A percentile compares a stretch with the other conserved stretches of the same genome.
These are phyloP conservation scores for Trichothecium roseum DNA, from an alignment of 2,329 filamentous ascomycete species.

Conservation along the genomic window DNA sequence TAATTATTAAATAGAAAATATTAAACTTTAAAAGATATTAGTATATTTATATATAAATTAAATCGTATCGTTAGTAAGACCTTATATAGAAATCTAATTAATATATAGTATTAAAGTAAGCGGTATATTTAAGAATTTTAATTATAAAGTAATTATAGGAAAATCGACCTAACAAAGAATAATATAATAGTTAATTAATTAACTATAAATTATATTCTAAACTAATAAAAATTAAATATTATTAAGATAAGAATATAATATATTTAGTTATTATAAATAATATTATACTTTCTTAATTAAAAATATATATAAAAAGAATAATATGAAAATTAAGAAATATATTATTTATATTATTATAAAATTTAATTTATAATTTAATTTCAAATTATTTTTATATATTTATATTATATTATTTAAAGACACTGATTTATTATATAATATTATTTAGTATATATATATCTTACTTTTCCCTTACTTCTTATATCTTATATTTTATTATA, in stretches of 20 bases:
- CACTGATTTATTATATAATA: conserved; percentile 2
- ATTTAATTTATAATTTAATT: conserved; percentile 1
- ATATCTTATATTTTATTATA: background rate
- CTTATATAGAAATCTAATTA: no score
- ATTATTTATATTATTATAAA: conserved; percentile 2
- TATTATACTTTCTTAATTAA: conserved; percentile 1
- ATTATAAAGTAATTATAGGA: background rate
- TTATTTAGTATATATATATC: background rate
- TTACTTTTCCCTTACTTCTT: conserved; percentile 1
- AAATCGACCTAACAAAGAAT: no score
- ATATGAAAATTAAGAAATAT: no score
- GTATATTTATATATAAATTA: background rate
- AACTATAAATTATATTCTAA: background rate
- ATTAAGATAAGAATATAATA: background rate
- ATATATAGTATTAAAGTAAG: no score
- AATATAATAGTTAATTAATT: no score
- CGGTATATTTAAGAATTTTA: background rate
- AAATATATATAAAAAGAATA: no score
- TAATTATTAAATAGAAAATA: no score
- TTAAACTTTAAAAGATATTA: background rate
- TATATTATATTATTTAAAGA: conserved; percentile 1
- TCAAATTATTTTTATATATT: background rate
- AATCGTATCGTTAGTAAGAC: no score
- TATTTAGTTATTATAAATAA: no score
- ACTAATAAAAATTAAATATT: background rate